phyloP scores from a whole-genome alignment of 192 early-diverging fungal species.

The Umbelopsis vinacea region DNA sequence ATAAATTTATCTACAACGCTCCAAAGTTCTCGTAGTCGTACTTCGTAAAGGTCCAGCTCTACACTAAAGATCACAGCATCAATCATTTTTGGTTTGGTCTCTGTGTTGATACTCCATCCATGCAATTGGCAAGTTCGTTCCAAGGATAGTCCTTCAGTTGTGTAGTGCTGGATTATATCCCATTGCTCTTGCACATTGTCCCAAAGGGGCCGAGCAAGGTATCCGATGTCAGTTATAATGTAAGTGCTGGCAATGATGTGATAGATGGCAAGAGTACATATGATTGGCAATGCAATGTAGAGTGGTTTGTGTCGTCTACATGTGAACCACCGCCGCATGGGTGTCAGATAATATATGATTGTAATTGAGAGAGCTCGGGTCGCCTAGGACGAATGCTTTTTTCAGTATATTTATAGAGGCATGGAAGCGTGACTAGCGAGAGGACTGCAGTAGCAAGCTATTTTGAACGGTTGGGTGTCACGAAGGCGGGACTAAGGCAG shows the following conservation, averaged over 20 bases:
- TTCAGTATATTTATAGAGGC: no score
- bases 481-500: no score
- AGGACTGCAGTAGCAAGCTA: no score
- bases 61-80: constrained; percentile 67
- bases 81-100: constrained; percentile 38
- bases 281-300: not conserved
- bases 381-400: no score
- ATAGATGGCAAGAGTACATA: not conserved
- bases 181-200: constrained; percentile 34
- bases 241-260: constrained; percentile 16
- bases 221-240: constrained; percentile 41
- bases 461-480: no score
- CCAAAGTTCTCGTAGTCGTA: constrained; percentile 57
- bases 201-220: constrained; percentile 53
- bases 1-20: constrained; percentile 64
- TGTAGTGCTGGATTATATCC: constrained; percentile 50
- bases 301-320: not conserved
- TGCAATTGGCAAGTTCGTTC: constrained; percentile 49
- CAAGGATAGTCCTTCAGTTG: constrained; percentile 44
- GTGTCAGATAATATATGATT: not conserved
- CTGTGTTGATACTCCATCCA: constrained; percentile 46
- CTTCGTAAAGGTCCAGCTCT: constrained; percentile 66
- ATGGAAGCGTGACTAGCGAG: no score
- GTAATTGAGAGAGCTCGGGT: no score
- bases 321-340: not conserved